Evolutionary conservation across 257 asterid species (phyloP), one percentile per base, ranked within the genome.

Genomic region (Fraxinus cuspidata): DNA sequence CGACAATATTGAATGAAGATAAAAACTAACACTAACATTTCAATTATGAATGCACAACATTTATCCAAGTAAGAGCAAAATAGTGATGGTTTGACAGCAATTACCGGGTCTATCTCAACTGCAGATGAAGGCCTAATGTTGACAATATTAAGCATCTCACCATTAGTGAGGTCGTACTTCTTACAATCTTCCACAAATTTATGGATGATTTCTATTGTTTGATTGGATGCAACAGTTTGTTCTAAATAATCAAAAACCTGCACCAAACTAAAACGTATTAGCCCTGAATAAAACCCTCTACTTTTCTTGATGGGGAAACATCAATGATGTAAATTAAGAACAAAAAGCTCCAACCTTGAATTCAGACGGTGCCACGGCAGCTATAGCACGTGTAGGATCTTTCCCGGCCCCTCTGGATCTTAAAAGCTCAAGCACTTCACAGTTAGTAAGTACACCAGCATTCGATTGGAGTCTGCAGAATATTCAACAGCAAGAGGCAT

Each of bases 181-280:
- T 84, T 81, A 77, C 91, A 88, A 81, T 88, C 94, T 5, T 58
- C 89, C 29, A 80, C 76, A 49, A 87, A 75, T 70, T 88, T 87
- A 25, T 21, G 70, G 58, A 87, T 72, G 2, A 69, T 56, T 8
- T 90, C 92, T 85, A 85, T 82, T 6, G 94, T 88, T 80, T 92
- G 97, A 76, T 77, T 84, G 87, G 85, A 85, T 56, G 98, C 97
- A 66, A 83, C 80, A 19, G 88, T 89, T 72, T 82, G 80, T 78
- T 90, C 98, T 53, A 91, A 80, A 83, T 91, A 95, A 83, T 91
- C 98, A 76, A 77, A 90, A 63, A 91, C 97, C 99, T 93, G 76
- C 0, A 8, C n/a, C 21, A 68, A 76, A 78, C n/a, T 18, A 5
- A 37, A 67, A 73, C 35, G 5, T 44, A 75, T 64, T 28, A 80